Evolutionary conservation across 1,139 yeast species (phyloP).

Genomic region (Yamadazyma trypodendri): DNA sequence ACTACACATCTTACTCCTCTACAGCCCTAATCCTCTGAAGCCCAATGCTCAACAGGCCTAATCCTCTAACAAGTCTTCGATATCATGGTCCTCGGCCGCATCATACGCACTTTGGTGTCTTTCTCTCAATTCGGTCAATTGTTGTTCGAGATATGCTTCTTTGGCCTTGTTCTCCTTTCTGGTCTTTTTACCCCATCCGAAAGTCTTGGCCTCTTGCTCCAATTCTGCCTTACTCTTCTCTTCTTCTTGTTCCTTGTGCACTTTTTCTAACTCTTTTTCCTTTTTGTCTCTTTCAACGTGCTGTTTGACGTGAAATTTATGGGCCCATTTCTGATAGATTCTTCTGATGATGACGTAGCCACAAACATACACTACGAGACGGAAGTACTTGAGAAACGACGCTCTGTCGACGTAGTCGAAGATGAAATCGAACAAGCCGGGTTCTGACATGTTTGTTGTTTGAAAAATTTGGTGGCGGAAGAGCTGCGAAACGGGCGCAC

Average conservation of each 20-base stretch:
- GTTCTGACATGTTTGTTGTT: constrained; percentile 1
- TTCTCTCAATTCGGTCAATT: constrained; percentile 40
- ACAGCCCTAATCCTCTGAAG: too few relatives aligned
- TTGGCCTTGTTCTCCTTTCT: constrained; percentile 57
- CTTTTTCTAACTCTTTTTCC: constrained; percentile 13
- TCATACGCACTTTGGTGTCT: constrained; percentile 44
- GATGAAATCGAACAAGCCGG: constrained; percentile 27
- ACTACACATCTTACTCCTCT: too few relatives aligned
- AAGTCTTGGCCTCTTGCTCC: constrained; percentile 43
- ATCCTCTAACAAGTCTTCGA: constrained; percentile 63
- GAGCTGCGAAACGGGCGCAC: too few relatives aligned
- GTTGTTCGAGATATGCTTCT: constrained; percentile 51
- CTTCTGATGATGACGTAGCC: constrained; percentile 38
- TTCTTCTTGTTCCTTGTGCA: constrained; percentile 37
- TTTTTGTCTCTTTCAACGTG: constrained; percentile 51
- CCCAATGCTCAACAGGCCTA: too few relatives aligned
- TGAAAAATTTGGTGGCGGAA: background rate
- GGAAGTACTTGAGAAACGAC: constrained; percentile 35
- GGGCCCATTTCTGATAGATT: constrained; percentile 42
- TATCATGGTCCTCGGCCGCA: constrained; percentile 66
- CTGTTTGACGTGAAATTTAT: constrained; percentile 49
- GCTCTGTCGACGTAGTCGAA: constrained; percentile 39
- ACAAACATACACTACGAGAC: constrained; percentile 35
- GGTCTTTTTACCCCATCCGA: constrained; percentile 82
- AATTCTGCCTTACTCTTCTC: constrained; percentile 30